Base-by-base conservation (phyloP, 1,139 yeast genomes). In the Zygosaccharomyces sapae region DNA sequence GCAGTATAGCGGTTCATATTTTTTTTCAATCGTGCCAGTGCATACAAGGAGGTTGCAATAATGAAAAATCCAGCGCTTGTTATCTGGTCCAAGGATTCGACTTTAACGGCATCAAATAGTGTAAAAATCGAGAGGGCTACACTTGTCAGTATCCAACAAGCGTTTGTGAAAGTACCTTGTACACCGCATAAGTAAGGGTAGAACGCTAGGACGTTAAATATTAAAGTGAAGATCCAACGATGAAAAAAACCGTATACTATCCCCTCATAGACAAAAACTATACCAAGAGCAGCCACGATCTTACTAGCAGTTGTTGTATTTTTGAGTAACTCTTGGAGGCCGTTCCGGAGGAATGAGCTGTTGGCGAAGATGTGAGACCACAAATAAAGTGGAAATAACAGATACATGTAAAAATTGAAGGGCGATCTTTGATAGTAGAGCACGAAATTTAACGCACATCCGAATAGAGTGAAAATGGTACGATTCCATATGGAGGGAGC, bases 221-320 rank as follows among this genome's bases (percentile, higher is more conserved):
- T 75, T 5, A 81, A 67, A 0, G 95, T 80, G 65, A 92, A 90
- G 50, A 87, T 78, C 63, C 80, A 77, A 58, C 98, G 79, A 58
- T 88, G 80, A 64, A 88, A 87, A 63, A 89, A 92, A 1, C 98
- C 98, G 57, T 82, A 81, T 0, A 89, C 95, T 50, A 90, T 86
- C 33, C 92, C 82, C 68, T 92, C 97, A 61, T 86, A 83, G 62
- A 87, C 75, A 0, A 75, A 75, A 40, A 86, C 63, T 39, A 81
- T 80, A 1, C 77, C 67, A 0, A 73, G 43, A 10, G 79, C 63
- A 8, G 81, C 71, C n/a, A 74, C 52, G 0, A 68, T 8, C 47
- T 72, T 73, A 9, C 75, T 69, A n/a, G 65, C 18, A 1, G 43
- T 24, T 2, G 77, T 62, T 24, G 81, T 74, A 2, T 83, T 84